phyloP scores from a whole-genome alignment of 2,329 filamentous ascomycete species.

The Aspergillus sp. region DNA sequence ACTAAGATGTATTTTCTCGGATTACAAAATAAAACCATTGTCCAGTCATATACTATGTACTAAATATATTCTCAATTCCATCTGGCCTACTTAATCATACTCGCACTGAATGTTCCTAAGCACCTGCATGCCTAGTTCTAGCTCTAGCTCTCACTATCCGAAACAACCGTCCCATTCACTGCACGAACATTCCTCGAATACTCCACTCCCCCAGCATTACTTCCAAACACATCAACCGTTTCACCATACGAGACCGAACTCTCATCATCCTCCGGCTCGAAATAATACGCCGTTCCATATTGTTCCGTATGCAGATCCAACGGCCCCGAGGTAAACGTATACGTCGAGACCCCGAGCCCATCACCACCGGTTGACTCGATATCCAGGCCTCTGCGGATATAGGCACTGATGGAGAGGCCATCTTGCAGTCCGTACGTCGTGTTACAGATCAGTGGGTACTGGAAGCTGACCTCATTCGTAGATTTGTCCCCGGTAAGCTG shows the following conservation, averaged over 20 bases:
- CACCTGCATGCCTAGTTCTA: too few relatives aligned
- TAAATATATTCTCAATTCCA: too few relatives aligned
- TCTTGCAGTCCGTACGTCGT: slow-evolving; percentile 53
- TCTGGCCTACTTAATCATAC: too few relatives aligned
- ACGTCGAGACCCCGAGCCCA: slow-evolving; percentile 56
- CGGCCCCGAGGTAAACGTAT: slow-evolving; percentile 52
- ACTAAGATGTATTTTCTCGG: too few relatives aligned
- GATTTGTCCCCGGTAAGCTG: slow-evolving; percentile 35
- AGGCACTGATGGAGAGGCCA: slow-evolving; percentile 52
- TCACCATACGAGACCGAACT: slow-evolving; percentile 32
- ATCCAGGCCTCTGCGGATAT: slow-evolving; percentile 53
- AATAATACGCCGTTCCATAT: slow-evolving; percentile 33
- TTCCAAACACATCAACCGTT: slow-evolving; percentile 31
- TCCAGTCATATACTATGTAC: too few relatives aligned
- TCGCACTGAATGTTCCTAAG: too few relatives aligned
- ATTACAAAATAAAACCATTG: too few relatives aligned
- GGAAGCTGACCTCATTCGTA: slow-evolving; percentile 49
- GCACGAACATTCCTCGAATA: slow-evolving; percentile 29
- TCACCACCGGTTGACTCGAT: slow-evolving; percentile 43
- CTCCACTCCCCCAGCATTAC: slow-evolving; percentile 21
- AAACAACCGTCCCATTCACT: slow-evolving; percentile 30
- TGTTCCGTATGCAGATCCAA: slow-evolving; percentile 31
- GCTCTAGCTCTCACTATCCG: slow-evolving; percentile 16
- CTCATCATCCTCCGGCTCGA: slow-evolving; percentile 18
- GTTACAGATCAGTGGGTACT: slow-evolving; percentile 64